These are phyloP conservation scores for Saccharomycopsis sp. DNA, from an alignment of 805 yeast species.

Conservation along the genomic window DNA sequence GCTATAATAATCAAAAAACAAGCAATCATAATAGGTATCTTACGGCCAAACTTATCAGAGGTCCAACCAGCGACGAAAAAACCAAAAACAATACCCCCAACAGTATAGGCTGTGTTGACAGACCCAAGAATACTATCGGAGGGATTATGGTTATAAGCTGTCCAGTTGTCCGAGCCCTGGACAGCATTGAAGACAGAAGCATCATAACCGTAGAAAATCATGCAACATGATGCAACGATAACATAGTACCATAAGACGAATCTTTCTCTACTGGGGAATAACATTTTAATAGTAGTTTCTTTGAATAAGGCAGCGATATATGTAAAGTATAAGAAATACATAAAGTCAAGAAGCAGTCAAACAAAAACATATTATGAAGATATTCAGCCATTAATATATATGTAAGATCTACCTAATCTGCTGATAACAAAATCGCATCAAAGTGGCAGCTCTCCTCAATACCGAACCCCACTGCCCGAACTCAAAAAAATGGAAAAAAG, in stretches of 20 bases:
- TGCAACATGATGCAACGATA: constrained; percentile 23
- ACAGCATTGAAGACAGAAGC: constrained; percentile 26
- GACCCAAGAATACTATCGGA: constrained; percentile 22
- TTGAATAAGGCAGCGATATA: neutral
- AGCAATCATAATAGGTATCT: constrained; percentile 18
- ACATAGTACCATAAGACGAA: constrained; percentile 22
- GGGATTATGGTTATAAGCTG: constrained; percentile 21
- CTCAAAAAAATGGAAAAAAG: neutral
- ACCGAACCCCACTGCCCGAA: neutral
- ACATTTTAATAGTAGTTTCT: neutral
- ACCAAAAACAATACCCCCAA: constrained; percentile 23
- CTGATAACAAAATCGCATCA: neutral
- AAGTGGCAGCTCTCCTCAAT: neutral
- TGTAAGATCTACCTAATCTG: too few species aligned
- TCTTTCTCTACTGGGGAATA: constrained; percentile 6
- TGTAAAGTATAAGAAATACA: neutral
- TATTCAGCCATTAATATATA: neutral
- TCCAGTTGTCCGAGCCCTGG: constrained; percentile 23
- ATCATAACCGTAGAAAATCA: constrained; percentile 25
- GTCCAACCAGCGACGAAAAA: constrained; percentile 23
- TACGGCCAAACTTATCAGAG: constrained; percentile 22
- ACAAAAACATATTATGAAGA: neutral
- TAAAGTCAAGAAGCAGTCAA: neutral
- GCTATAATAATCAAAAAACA: constrained; percentile 17
- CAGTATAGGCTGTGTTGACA: constrained; percentile 23